Evolutionary conservation across 768 basidiomycete genomes (phyloP).

Genomic region (Neoboletus magnificus): DNA sequence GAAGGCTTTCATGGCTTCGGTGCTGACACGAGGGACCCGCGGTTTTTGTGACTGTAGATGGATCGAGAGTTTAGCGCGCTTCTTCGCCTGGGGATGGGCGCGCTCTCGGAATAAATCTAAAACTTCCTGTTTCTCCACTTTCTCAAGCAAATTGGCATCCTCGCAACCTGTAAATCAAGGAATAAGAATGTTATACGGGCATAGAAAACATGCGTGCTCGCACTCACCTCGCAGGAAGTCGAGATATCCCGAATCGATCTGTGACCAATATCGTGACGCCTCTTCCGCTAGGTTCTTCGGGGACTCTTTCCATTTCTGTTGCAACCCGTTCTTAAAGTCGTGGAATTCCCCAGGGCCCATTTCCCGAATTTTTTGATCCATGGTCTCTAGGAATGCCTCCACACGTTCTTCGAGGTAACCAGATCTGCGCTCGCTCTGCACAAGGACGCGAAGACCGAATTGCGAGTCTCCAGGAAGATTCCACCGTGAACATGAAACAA

Average conservation of each 20-base stretch:
- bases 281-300: constrained; percentile 90
- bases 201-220: background rate
- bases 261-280: constrained; percentile 57
- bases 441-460: constrained; percentile 73
- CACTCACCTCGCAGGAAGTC: constrained; percentile 84
- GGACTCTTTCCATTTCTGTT: constrained; percentile 79
- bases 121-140: constrained; percentile 73
- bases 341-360: constrained; percentile 74
- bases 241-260: constrained; percentile 75
- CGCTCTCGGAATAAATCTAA: constrained; percentile 62
- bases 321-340: constrained; percentile 73
- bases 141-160: constrained; percentile 65
- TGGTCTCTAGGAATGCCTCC: constrained; percentile 78
- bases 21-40: constrained; percentile 57
- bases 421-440: constrained; percentile 85
- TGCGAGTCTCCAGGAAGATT: constrained; percentile 60
- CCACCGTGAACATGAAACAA: constrained; percentile 66
- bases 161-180: constrained; percentile 50
- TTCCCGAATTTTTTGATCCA: constrained; percentile 62
- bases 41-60: constrained; percentile 75
- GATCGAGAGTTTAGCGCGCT: constrained; percentile 79
- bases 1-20: constrained; percentile 61
- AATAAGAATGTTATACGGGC: background rate
- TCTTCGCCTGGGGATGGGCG: constrained; percentile 65
- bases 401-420: constrained; percentile 83